Conservation (phyloP, 768 basidiomycete genomes). For the Rhizopogon vulgaris region DNA sequence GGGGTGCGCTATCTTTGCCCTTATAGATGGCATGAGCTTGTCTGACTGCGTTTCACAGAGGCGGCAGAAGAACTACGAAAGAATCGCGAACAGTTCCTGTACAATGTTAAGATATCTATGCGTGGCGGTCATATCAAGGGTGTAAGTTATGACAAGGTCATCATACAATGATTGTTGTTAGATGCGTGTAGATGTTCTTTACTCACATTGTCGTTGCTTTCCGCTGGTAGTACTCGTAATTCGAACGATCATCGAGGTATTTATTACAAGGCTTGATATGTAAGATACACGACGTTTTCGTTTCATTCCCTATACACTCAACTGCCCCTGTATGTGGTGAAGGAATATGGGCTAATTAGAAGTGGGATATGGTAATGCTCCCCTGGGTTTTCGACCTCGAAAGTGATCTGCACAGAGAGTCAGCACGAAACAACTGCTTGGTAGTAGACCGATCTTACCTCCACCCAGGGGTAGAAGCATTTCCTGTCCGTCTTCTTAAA, state of each 20-base stretch:
- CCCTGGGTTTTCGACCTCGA: conserved; percentile 60
- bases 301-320: conserved; percentile 24
- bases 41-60: conserved; percentile 45
- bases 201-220: not conserved
- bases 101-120: conserved; percentile 87
- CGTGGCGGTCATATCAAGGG: conserved; percentile 74
- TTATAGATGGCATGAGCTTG: not conserved
- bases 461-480: conserved; percentile 89
- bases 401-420: conserved; percentile 57
- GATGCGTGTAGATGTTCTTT: conserved; percentile 6
- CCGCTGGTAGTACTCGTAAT: not conserved
- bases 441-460: conserved; percentile 40
- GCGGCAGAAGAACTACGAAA: conserved; percentile 92
- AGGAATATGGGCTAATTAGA: conserved; percentile 87
- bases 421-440: not conserved
- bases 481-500: conserved; percentile 57
- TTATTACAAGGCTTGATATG: not conserved
- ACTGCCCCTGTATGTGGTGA: conserved; percentile 91
- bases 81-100: conserved; percentile 76
- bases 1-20: conserved; percentile 54
- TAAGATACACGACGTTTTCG: not conserved
- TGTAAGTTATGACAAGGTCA: conserved; percentile 73
- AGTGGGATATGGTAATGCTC: conserved; percentile 91
- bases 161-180: conserved; percentile 32
- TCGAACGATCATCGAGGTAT: not conserved